Evolutionary conservation across 805 yeast genomes (phyloP).

Genomic region (Helenozyma baotianmanensis): DNA sequence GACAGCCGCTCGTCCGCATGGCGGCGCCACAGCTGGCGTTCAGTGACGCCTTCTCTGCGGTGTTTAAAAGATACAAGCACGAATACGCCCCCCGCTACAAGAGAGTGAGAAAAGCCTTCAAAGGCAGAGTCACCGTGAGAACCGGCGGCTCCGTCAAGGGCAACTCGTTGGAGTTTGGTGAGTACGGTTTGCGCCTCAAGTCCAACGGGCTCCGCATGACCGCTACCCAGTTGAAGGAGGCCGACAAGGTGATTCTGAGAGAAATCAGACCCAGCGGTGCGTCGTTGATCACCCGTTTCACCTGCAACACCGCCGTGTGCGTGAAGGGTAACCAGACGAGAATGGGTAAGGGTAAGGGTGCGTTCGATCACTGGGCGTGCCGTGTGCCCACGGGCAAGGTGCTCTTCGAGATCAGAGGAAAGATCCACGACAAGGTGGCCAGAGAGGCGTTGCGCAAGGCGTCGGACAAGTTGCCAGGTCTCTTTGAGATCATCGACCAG

Average conservation of each 20-base stretch:
- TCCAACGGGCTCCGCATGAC: constrained; percentile 83
- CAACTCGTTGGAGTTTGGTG: constrained; percentile 73
- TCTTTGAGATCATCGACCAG: constrained; percentile 74
- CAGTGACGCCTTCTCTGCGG: constrained; percentile 3
- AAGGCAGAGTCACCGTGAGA: constrained; percentile 91
- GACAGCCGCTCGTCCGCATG: not conserved
- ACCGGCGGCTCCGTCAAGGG: constrained; percentile 94
- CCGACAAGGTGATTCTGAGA: constrained; percentile 81
- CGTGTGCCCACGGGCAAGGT: constrained; percentile 95
- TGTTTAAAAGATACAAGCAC: constrained; percentile 46
- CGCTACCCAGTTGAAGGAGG: constrained; percentile 86
- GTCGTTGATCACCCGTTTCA: constrained; percentile 70
- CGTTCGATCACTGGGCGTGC: constrained; percentile 94
- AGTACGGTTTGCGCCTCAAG: constrained; percentile 80
- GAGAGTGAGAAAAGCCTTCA: constrained; percentile 70
- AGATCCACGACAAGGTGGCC: constrained; percentile 84
- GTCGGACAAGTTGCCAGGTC: constrained; percentile 87
- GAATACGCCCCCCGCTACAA: constrained; percentile 77
- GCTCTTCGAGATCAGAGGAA: constrained; percentile 77
- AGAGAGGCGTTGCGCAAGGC: constrained; percentile 88
- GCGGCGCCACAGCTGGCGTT: not conserved
- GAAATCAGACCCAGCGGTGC: constrained; percentile 77
- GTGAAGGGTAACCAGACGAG: constrained; percentile 97
- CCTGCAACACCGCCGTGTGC: constrained; percentile 85
- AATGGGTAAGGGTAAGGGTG: constrained; percentile 99